A percentile compares a stretch with the other conserved stretches of the same genome.
phyloP scores from a whole-genome alignment of 1,284 basidiomycete species.

The Somion occarium region DNA sequence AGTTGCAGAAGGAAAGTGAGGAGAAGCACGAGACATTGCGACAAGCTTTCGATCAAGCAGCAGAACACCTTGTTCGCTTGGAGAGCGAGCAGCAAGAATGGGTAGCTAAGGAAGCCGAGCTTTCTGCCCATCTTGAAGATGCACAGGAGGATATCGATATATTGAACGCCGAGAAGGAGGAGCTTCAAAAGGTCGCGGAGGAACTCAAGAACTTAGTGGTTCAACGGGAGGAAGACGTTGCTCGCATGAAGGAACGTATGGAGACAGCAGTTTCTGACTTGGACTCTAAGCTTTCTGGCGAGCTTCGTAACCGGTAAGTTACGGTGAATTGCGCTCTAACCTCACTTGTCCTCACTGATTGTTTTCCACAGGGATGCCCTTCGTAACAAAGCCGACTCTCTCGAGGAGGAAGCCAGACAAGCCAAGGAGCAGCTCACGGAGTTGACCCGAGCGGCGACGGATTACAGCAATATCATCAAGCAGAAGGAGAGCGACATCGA shows the following conservation, averaged over 20 bases:
- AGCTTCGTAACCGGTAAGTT: slow-evolving; percentile 65
- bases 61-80: slow-evolving; percentile 76
- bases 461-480: slow-evolving; percentile 76
- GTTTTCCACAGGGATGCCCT: slow-evolving; percentile 49
- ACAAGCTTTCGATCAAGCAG: slow-evolving; percentile 76
- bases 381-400: slow-evolving; percentile 51
- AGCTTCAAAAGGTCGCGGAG: slow-evolving; percentile 61
- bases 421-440: slow-evolving; percentile 80
- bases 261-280: slow-evolving; percentile 67
- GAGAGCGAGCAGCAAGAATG: slow-evolving; percentile 76
- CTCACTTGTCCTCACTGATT: slow-evolving; percentile 1
- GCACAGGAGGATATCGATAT: slow-evolving; percentile 62
- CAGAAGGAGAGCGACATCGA: slow-evolving; percentile 74
- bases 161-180: slow-evolving; percentile 51
- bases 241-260: slow-evolving; percentile 73
- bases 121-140: slow-evolving; percentile 47
- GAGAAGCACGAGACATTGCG: slow-evolving; percentile 72
- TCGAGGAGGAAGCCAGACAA: slow-evolving; percentile 67
- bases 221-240: slow-evolving; percentile 79
- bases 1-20: slow-evolving; percentile 72
- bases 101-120: slow-evolving; percentile 54
- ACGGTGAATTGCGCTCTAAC: not conserved
- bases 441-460: slow-evolving; percentile 69
- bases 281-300: slow-evolving; percentile 66
- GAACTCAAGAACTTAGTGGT: slow-evolving; percentile 69